Evolutionary conservation across 2,329 filamentous ascomycete genomes (phyloP).

Genomic region (Beauveria caledonica): DNA sequence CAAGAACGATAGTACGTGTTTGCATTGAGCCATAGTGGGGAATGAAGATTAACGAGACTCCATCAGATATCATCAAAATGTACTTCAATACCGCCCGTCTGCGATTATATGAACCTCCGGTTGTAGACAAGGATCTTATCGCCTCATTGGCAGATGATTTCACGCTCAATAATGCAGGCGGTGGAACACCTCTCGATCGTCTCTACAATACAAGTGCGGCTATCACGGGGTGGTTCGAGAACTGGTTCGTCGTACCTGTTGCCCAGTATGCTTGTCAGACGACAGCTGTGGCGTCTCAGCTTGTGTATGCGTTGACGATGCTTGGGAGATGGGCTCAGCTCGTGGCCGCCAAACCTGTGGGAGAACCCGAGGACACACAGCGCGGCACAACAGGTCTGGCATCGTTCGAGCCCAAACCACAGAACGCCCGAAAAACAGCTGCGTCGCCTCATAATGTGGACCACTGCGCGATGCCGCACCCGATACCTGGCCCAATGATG

Average conservation of each 20-base stretch:
- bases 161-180: slow-evolving; percentile 27
- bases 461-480: not conserved
- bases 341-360: slow-evolving; percentile 27
- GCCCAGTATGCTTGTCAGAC: slow-evolving; percentile 37
- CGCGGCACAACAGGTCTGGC: not conserved
- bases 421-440: not conserved
- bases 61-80: slow-evolving; percentile 29
- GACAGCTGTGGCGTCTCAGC: slow-evolving; percentile 34
- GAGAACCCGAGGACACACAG: not conserved
- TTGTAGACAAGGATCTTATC: slow-evolving; percentile 32
- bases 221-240: slow-evolving; percentile 40
- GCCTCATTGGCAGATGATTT: slow-evolving; percentile 36
- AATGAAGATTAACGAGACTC: not conserved
- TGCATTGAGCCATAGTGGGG: too few species aligned
- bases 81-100: slow-evolving; percentile 34
- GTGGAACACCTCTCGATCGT: slow-evolving; percentile 37
- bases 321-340: slow-evolving; percentile 43
- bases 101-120: slow-evolving; percentile 40
- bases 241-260: slow-evolving; percentile 37
- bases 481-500: not conserved
- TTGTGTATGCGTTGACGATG: slow-evolving; percentile 43
- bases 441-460: not conserved
- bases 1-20: slow-evolving; percentile 28
- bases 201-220: slow-evolving; percentile 42
- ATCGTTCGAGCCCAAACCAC: slow-evolving; percentile 8